phyloP scores from a whole-genome alignment of 1,284 basidiomycete genomes.

The Chondrostereum purpureum region DNA sequence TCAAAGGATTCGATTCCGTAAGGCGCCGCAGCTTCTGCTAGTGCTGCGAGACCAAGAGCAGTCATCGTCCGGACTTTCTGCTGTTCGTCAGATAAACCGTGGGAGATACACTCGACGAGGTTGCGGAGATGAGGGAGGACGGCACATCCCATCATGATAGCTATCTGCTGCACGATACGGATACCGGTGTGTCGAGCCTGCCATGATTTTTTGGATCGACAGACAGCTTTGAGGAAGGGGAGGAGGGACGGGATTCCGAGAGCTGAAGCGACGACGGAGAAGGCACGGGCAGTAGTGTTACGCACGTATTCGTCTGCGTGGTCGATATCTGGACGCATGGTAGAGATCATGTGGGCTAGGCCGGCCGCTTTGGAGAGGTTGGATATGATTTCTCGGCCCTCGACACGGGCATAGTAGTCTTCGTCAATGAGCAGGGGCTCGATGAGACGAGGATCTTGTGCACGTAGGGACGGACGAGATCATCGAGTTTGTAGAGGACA shows the following conservation, averaged over 20 bases:
- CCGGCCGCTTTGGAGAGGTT: conserved; percentile 98
- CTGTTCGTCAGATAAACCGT: conserved; percentile 95
- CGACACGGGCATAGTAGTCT: conserved; percentile 98
- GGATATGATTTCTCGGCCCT: conserved; percentile 98
- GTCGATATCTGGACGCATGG: conserved; percentile 99
- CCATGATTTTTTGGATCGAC: conserved; percentile 99
- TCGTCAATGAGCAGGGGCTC: conserved; percentile 99
- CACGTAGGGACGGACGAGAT: conserved; percentile 97
- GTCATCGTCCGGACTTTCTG: conserved; percentile 99
- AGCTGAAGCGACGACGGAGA: conserved; percentile 98
- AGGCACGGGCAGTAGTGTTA: conserved; percentile 97
- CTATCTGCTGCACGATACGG: conserved; percentile 98
- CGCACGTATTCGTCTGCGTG: conserved; percentile 99
- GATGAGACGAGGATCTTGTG: conserved; percentile 99
- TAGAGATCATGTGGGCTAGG: conserved; percentile 99
- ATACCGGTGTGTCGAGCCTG: conserved; percentile 99
- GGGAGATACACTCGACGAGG: conserved; percentile 93
- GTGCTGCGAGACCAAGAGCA: conserved; percentile 89
- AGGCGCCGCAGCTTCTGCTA: conserved; percentile 95
- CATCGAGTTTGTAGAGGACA: conserved; percentile 97
- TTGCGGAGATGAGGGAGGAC: conserved; percentile 96
- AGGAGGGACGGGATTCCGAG: conserved; percentile 96
- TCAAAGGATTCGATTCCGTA: conserved; percentile 99
- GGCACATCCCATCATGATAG: conserved; percentile 99
- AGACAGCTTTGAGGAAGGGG: conserved; percentile 97